Evolutionary conservation across 306 rosid genomes (phyloP).

Genomic region (Mucuna pruriens): DNA sequence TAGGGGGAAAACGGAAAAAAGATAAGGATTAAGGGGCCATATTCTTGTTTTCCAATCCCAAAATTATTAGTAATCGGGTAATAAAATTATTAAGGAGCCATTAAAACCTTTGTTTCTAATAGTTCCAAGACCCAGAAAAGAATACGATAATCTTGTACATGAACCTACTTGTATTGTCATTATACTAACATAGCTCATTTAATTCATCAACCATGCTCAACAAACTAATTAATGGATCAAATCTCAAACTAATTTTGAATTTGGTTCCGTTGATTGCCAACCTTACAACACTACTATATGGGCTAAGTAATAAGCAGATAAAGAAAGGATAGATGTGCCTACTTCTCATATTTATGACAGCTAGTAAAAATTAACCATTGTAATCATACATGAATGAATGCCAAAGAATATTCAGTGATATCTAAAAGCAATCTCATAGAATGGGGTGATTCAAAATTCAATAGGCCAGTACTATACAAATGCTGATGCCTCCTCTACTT

Average conservation of each 20-base stretch:
- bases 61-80: background rate
- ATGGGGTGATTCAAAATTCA: constrained; percentile 2
- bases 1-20: background rate
- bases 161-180: background rate
- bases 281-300: background rate
- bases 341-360: background rate
- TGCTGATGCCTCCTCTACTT: constrained; percentile 1
- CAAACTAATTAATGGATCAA: background rate
- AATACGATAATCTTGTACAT: background rate
- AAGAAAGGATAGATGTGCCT: background rate
- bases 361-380: background rate
- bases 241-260: background rate
- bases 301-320: background rate
- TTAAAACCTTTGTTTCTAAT: background rate
- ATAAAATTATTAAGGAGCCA: background rate
- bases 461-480: background rate
- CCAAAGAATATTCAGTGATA: constrained; percentile 26
- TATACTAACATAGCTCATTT: background rate
- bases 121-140: background rate
- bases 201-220: background rate
- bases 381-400: constrained; percentile 13
- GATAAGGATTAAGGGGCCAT: background rate
- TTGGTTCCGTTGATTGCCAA: background rate
- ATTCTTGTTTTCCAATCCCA: background rate
- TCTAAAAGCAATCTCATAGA: constrained; percentile 5